Conservation (phyloP, 1,139 yeast species). For the Candida freyschussii region DNA sequence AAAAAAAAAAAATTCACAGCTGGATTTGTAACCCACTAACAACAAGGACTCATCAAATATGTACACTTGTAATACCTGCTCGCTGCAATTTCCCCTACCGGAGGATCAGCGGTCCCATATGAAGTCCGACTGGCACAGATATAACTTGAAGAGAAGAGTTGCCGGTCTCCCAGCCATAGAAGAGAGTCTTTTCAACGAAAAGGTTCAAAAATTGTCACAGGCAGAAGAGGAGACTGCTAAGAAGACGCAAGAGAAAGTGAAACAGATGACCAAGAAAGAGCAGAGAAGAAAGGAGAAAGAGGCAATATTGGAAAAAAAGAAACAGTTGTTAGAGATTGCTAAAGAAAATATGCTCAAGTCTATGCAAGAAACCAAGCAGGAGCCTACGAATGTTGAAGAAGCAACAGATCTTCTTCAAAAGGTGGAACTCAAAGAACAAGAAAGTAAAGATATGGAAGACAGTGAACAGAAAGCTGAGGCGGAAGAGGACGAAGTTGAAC, state of each 20-base stretch:
- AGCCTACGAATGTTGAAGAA: conserved; percentile 5
- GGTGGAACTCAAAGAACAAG: conserved; percentile 6
- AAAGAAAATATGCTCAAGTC: conserved; percentile 45
- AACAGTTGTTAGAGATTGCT: conserved; percentile 56
- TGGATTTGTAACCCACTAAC: not conserved
- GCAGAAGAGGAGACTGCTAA: conserved; percentile 32
- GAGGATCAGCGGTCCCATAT: conserved; percentile 84
- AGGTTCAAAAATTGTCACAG: conserved; percentile 45
- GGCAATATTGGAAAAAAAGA: conserved; percentile 57
- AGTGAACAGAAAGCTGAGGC: conserved; percentile 12
- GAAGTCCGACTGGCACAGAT: conserved; percentile 90
- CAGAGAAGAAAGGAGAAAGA: conserved; percentile 61
- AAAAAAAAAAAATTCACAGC: conserved; percentile 1
- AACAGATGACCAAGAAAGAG: conserved; percentile 55
- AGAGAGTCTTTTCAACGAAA: conserved; percentile 73
- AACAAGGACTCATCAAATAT: conserved; percentile 20
- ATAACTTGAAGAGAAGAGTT: conserved; percentile 87
- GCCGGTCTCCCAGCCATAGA: conserved; percentile 80
- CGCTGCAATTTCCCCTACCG: conserved; percentile 68
- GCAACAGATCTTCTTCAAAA: not conserved
- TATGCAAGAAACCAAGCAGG: conserved; percentile 12
- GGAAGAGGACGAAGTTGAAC: conserved; percentile 36
- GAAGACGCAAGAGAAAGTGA: conserved; percentile 35
- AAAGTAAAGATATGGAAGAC: conserved; percentile 21
- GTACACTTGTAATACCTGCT: conserved; percentile 89